These are phyloP conservation scores for Candida bentonensis DNA, from an alignment of 805 yeast genomes.

Conservation along the genomic window DNA sequence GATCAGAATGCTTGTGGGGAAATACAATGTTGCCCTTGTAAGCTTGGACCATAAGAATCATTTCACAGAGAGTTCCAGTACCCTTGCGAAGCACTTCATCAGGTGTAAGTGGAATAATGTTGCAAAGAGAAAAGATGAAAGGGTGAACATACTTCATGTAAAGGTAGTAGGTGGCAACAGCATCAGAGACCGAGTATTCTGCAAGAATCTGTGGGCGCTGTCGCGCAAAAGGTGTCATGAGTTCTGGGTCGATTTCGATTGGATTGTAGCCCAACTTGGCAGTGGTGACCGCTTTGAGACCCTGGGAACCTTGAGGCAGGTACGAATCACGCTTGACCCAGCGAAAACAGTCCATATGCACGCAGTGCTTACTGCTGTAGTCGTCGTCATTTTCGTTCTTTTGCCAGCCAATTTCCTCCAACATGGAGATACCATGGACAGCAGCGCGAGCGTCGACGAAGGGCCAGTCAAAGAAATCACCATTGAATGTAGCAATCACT, in stretches of 20 bases:
- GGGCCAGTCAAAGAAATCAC: slow-evolving; percentile 99
- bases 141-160: slow-evolving; percentile 97
- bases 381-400: slow-evolving; percentile 91
- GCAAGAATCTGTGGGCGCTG: slow-evolving; percentile 86
- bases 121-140: slow-evolving; percentile 87
- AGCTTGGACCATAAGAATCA: slow-evolving; percentile 93
- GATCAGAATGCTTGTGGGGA: slow-evolving; percentile 90
- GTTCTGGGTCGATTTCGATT: slow-evolving; percentile 89
- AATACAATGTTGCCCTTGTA: slow-evolving; percentile 59
- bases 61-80: slow-evolving; percentile 96
- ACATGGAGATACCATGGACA: slow-evolving; percentile 76
- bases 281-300: slow-evolving; percentile 93
- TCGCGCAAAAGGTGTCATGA: slow-evolving; percentile 95
- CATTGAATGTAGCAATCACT: slow-evolving; percentile 95
- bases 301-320: slow-evolving; percentile 96
- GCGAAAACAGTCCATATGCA: slow-evolving; percentile 92
- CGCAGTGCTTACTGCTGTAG: slow-evolving; percentile 82
- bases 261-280: slow-evolving; percentile 94
- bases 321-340: slow-evolving; percentile 98
- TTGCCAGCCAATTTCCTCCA: slow-evolving; percentile 86
- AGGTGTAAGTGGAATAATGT: slow-evolving; percentile 89
- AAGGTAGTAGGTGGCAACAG: slow-evolving; percentile 93
- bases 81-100: slow-evolving; percentile 95
- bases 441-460: slow-evolving; percentile 82
- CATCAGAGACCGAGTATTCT: slow-evolving; percentile 97